A percentile compares a stretch with the other conserved stretches of the same genome.
Evolutionary conservation across 306 rosid species (phyloP).

Genomic region (Boehmeria nivea): DNA sequence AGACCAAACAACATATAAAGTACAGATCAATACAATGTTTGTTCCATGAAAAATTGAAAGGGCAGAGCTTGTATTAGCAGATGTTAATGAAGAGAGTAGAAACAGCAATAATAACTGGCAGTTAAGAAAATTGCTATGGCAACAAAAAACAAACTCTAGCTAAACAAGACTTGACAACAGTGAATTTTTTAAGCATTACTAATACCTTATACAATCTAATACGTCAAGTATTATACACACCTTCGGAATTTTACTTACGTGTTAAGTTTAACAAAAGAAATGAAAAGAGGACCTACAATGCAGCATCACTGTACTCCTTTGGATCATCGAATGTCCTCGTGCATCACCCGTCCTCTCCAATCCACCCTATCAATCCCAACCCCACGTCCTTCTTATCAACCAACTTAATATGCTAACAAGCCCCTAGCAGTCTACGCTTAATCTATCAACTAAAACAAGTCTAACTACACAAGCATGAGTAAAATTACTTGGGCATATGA

Average conservation of each 20-base stretch:
- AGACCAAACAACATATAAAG: no score
- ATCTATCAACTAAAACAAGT: conserved; percentile 21
- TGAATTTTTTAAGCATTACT: conserved; percentile 5
- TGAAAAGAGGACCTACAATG: conserved; percentile 55
- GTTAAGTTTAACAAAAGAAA: conserved; percentile 26
- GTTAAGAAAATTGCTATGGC: no score
- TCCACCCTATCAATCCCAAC: conserved; percentile 78
- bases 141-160: no score
- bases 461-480: conserved; percentile 8
- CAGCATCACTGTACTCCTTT: conserved; percentile 60
- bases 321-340: conserved; percentile 44
- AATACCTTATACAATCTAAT: conserved; percentile 14
- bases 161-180: no score
- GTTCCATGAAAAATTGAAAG: no score
- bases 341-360: conserved; percentile 73
- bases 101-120: no score
- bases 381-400: conserved; percentile 51
- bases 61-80: no score
- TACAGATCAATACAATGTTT: no score
- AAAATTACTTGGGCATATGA: conserved; percentile 9
- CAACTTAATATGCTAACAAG: conserved; percentile 40
- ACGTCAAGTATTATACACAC: no score
- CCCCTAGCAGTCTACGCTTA: conserved; percentile 35
- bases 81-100: no score
- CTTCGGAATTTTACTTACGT: background rate